Evolutionary conservation across 2,329 filamentous ascomycete species (phyloP), one percentile per base, ranked within the genome.

Genomic region (Scortechinia acanthostroma): DNA sequence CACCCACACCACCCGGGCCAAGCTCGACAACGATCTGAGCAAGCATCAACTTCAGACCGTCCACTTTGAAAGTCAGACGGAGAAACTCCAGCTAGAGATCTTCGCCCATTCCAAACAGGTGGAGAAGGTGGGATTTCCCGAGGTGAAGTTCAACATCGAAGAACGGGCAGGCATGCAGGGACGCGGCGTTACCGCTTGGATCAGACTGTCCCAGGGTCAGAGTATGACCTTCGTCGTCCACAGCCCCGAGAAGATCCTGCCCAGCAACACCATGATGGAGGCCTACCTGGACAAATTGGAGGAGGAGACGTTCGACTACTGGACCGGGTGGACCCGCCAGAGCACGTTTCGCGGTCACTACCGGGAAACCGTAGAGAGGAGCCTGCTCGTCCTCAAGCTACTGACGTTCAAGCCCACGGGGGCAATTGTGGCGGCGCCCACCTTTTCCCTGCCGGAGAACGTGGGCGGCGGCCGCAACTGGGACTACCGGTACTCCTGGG

Each of bases 401-500:
- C 58, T 74, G 28, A 74, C 70, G 2, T 74, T 70, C 49, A 71
- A 74, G 48, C 71, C 70, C 1, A 74, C 70, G 1, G 71, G 71
- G 14, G 71, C 71, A 2, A 74, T 74, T 22, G 58, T 74, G 40
- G 71, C 71, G 4, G 64, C 71, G 3, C 70, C 71, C 0, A 74
- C 71, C 0, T 75, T 74, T 51, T 73, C 71, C 3, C 54, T 74
- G 1, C 71, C 71, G 0, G 70, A 74, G 51, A 65, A 70, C 44
- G 60, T 71, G 42, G 68, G 68, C 45, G 71, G 71, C 3, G 6
- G 10, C 20, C 35, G 76, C 19, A 83, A 83, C 55, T 82, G 77
- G 82, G 83, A 87, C 58, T 87, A 87, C 55, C 74, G 83, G n/a
- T 91, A 78, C 61, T 86, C 74, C 6, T 91, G 86, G 86, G 78